Base-by-base conservation (phyloP, 176 grass and related monocot genomes). In the Tuctoria greenei region DNA sequence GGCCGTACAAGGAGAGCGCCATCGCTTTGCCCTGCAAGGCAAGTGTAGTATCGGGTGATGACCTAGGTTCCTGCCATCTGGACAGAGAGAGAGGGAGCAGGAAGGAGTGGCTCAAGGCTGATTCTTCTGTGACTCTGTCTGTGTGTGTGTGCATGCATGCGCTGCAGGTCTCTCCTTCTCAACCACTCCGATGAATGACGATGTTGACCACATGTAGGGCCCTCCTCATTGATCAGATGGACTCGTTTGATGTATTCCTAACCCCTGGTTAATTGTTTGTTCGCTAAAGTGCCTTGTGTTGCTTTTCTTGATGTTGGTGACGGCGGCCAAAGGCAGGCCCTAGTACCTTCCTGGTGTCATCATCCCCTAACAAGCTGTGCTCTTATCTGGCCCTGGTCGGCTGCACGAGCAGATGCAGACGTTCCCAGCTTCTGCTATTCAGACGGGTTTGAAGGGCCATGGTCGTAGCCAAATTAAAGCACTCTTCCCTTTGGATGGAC, bases 71-170 rank as follows among this genome's bases (percentile, higher is more conserved):
- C 38, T 66, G 36, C 79, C 76, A 34, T 67, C 67, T 34, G 17
- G 31, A 50, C 16, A 39, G 47, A 36, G 81, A 26, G 14, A 6
- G 50, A 45, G 59, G 64, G 16, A 59, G 70, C 77, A 84, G 74
- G 79, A 64, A 69, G 74, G 84, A 82, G 60, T 87, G 87, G 84
- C 84, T 90, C 82, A 83, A 90, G 88, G 91, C 74, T 88, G 91
- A 87, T 71, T 64, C 70, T 72, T 40, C 24, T 28, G 7, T 25
- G n/a, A n/a, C 61, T 25, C 7, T 54, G 34, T 10, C 4, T 55
- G 41, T 18, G 18, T n/a, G 66, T 78, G 25, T 64, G 75, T 80
- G 81, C 81, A 35, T 79, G 75, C 81, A 69, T 75, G 75, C 62
- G 43, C 45, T 47, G 61, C 69, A 69, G 69, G 47, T 49, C 50